Evolutionary conservation across 345 rosid species (phyloP).

Genomic region (Citrus hindsii): DNA sequence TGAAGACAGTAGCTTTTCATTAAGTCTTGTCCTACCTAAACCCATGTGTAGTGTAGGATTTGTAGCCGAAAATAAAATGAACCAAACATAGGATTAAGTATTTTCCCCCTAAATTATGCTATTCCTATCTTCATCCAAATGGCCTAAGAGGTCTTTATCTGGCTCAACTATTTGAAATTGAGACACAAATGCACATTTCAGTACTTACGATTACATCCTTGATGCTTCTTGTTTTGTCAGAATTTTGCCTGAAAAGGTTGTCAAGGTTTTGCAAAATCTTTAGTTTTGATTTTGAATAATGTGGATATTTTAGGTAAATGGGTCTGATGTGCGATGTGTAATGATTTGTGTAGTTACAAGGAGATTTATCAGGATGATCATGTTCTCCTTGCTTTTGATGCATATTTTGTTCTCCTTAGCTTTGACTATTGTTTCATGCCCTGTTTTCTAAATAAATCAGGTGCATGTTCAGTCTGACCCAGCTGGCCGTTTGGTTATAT

Average conservation of each 20-base stretch:
- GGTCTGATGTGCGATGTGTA: background rate
- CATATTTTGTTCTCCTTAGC: background rate
- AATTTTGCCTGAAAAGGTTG: background rate
- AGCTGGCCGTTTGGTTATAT: slow-evolving; percentile 63
- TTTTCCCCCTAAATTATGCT: too few relatives aligned
- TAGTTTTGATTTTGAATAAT: background rate
- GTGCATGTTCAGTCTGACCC: slow-evolving; percentile 80
- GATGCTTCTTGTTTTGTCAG: background rate
- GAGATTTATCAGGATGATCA: background rate
- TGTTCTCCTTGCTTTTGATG: background rate
- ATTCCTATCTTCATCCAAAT: too few relatives aligned
- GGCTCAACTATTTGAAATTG: background rate
- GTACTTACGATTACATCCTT: background rate
- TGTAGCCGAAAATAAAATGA: too few relatives aligned
- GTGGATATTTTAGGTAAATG: background rate
- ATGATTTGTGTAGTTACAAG: background rate
- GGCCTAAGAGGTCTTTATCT: background rate
- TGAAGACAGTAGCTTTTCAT: too few relatives aligned
- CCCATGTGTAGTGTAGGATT: too few relatives aligned
- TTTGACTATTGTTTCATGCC: background rate
- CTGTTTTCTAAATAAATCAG: slow-evolving; percentile 27
- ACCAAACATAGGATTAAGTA: too few relatives aligned
- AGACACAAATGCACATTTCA: background rate
- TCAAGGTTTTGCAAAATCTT: background rate
- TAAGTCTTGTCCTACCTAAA: too few relatives aligned